Conservation (phyloP, 768 basidiomycete species). For the Tylopilus rubrobrunneus region DNA sequence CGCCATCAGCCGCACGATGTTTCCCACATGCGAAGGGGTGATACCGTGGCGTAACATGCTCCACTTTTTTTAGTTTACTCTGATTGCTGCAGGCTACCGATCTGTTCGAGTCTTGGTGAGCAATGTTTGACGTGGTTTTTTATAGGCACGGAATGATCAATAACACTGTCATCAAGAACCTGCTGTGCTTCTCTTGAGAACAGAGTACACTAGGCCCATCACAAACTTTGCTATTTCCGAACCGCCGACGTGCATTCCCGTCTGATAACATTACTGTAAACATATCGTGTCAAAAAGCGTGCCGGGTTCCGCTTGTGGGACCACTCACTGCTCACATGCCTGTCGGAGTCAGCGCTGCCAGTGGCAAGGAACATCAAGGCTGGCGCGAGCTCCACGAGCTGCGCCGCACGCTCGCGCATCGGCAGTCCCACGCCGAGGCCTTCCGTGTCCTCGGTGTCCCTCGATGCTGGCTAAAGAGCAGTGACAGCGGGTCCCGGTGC, state of each 20-base stretch:
- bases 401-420: conserved; percentile 47
- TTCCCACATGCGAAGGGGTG: not conserved
- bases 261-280: too few relatives aligned
- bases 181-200: not conserved
- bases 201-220: not conserved
- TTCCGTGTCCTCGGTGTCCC: conserved; percentile 54
- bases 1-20: not conserved
- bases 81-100: not conserved
- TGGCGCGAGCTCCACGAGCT: conserved; percentile 51
- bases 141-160: conserved; percentile 2
- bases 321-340: too few relatives aligned
- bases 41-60: conserved; percentile 1
- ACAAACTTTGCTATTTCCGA: conserved; percentile 11
- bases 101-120: not conserved
- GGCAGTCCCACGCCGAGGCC: conserved; percentile 46
- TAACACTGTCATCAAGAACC: not conserved
- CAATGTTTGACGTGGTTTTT: conserved; percentile 4
- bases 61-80: not conserved
- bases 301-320: not conserved
- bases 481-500: conserved; percentile 55
- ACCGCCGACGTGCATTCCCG: conserved; percentile 5
- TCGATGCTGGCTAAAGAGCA: conserved; percentile 53
- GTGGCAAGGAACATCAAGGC: conserved; percentile 58
- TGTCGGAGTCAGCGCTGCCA: too few relatives aligned
- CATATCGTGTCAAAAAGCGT: not conserved